Evolutionary conservation across 2,329 filamentous ascomycete species (phyloP).

Genomic region (Leptographium radiaticola): DNA sequence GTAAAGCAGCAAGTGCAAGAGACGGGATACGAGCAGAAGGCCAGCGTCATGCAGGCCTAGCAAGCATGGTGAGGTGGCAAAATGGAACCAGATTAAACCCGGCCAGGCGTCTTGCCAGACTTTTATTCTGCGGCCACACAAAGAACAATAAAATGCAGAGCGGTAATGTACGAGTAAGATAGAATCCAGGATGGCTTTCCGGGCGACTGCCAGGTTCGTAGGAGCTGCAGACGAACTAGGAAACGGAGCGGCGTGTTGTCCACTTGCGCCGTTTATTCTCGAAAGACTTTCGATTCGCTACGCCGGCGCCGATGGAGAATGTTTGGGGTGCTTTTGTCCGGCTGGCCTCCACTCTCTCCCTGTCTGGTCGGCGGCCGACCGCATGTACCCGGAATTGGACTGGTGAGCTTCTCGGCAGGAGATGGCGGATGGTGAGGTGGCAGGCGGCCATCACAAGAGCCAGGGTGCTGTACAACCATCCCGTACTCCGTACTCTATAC

Average conservation of each 20-base stretch:
- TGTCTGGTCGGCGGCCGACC: neutral
- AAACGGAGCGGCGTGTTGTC: neutral
- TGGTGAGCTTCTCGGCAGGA: neutral
- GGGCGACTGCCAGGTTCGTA: neutral
- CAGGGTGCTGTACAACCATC: neutral
- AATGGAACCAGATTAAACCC: slow-evolving; percentile 21
- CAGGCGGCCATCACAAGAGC: neutral
- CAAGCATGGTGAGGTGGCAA: slow-evolving; percentile 31
- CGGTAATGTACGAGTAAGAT: neutral
- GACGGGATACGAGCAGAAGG: slow-evolving; percentile 2
- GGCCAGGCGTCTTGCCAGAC: slow-evolving; percentile 17
- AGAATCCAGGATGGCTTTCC: neutral
- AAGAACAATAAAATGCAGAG: neutral
- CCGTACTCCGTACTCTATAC: neutral
- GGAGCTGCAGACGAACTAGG: neutral
- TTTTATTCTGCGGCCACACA: neutral
- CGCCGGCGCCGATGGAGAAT: neutral
- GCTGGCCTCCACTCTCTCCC: neutral
- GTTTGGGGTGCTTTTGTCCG: neutral
- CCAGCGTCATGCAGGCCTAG: slow-evolving; percentile 22
- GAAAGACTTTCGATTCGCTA: neutral
- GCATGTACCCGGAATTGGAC: neutral
- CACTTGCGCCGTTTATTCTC: slow-evolving; percentile 1
- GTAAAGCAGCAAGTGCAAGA: neutral
- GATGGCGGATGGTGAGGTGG: neutral